A percentile compares a stretch with the other conserved stretches of the same genome.
Conservation (phyloP, 306 rosid species). For the Vigna unguiculata region DNA sequence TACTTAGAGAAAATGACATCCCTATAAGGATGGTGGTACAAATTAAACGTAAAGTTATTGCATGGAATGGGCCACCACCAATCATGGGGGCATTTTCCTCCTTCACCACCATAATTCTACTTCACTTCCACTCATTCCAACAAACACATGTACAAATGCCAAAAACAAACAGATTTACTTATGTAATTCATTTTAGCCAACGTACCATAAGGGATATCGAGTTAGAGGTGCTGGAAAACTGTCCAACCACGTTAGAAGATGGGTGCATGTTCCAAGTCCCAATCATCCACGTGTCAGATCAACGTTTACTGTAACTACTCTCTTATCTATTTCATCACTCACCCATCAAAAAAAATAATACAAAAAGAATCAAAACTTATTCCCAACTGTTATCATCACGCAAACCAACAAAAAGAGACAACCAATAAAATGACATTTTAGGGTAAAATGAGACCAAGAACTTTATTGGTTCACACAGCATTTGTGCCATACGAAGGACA, state of each 20-base stretch:
- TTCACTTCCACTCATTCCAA: not conserved
- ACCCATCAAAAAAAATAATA: not conserved
- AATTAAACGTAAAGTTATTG: not conserved
- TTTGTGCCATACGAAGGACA: not conserved
- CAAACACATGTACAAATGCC: not conserved
- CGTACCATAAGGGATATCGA: too few relatives aligned
- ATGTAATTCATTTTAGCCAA: not conserved
- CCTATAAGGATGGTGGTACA: too few relatives aligned
- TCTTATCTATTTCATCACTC: not conserved
- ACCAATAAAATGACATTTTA: not conserved
- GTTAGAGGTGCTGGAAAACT: not conserved
- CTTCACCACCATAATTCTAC: too few relatives aligned
- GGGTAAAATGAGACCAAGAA: not conserved
- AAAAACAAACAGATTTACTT: too few relatives aligned
- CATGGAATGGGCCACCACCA: too few relatives aligned
- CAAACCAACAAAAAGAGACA: slow-evolving; percentile 20
- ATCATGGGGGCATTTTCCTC: not conserved
- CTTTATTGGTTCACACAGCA: not conserved
- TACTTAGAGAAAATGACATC: too few relatives aligned
- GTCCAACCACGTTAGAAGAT: not conserved
- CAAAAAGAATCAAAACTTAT: not conserved
- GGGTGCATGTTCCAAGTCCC: not conserved
- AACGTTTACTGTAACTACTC: not conserved
- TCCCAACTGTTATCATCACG: slow-evolving; percentile 11
- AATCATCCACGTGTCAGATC: not conserved